Conservation (phyloP, 768 basidiomycete species). For the Harrya chromipes region DNA sequence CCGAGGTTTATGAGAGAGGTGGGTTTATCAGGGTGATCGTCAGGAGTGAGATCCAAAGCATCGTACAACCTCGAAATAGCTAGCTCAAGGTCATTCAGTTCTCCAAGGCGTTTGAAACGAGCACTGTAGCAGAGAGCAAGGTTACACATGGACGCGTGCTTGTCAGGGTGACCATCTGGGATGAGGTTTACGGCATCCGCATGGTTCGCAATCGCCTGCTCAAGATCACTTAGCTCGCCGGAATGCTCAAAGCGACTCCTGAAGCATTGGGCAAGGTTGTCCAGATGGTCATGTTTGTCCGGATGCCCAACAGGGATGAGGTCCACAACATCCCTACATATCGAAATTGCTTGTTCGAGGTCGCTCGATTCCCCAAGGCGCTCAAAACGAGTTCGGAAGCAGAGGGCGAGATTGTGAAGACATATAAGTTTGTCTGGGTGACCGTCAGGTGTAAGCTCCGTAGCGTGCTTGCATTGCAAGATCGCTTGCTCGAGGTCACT, state of each 20-base stretch:
- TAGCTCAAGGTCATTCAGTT: neutral
- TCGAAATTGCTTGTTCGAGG: neutral
- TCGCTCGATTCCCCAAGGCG: neutral
- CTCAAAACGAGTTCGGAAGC: neutral
- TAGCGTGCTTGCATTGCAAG: too few species aligned
- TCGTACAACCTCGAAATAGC: neutral
- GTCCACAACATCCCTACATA: neutral
- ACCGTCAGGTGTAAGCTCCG: neutral
- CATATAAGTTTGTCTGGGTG: neutral
- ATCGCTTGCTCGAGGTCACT: neutral
- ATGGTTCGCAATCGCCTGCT: too few species aligned
- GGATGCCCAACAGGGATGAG: neutral
- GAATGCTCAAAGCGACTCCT: too few species aligned
- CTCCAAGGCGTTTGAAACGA: constrained; percentile 1
- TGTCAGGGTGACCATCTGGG: neutral
- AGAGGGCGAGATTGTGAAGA: neutral
- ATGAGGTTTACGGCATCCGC: neutral
- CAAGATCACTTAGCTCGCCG: too few species aligned
- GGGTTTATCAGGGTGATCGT: neutral
- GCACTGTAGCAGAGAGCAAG: neutral
- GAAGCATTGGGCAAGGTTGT: too few species aligned
- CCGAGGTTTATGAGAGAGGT: too few species aligned
- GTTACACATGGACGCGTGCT: neutral
- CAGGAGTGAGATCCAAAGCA: neutral
- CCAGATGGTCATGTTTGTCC: neutral